Evolutionary conservation across 257 asterid species (phyloP).

Genomic region (Solanum chaucha): DNA sequence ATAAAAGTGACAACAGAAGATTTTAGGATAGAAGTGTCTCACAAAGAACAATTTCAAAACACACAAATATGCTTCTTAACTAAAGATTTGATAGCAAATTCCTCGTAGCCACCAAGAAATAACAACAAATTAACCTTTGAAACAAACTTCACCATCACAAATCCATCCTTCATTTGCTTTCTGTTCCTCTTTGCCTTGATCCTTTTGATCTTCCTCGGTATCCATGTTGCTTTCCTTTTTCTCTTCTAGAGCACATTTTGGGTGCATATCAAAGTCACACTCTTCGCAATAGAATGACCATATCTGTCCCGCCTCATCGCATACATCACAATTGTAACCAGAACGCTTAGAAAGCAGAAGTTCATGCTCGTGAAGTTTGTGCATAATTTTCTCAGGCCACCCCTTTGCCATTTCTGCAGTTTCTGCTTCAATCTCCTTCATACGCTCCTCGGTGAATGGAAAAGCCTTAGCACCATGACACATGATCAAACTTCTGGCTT

Average conservation of each 20-base stretch:
- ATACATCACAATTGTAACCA: slow-evolving; percentile 47
- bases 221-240: slow-evolving; percentile 1
- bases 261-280: slow-evolving; percentile 79
- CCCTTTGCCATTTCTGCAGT: slow-evolving; percentile 54
- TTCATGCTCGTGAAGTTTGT: slow-evolving; percentile 46
- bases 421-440: slow-evolving; percentile 54
- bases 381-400: slow-evolving; percentile 55
- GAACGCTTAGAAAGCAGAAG: slow-evolving; percentile 39
- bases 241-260: slow-evolving; percentile 47
- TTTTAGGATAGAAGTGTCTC: background rate
- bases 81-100: background rate
- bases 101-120: background rate
- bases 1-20: background rate
- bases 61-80: background rate
- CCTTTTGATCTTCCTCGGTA: background rate
- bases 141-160: slow-evolving; percentile 53
- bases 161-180: slow-evolving; percentile 28
- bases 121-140: slow-evolving; percentile 11
- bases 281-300: slow-evolving; percentile 69
- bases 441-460: slow-evolving; percentile 65
- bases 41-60: background rate
- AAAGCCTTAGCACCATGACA: slow-evolving; percentile 55
- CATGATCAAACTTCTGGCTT: slow-evolving; percentile 41
- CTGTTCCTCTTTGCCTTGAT: slow-evolving; percentile 3
- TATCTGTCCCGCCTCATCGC: slow-evolving; percentile 35